Evolutionary conservation across 1,284 basidiomycete genomes (phyloP), one percentile per base, ranked within the genome.

Genomic region (Sanghuangporus baumii): DNA sequence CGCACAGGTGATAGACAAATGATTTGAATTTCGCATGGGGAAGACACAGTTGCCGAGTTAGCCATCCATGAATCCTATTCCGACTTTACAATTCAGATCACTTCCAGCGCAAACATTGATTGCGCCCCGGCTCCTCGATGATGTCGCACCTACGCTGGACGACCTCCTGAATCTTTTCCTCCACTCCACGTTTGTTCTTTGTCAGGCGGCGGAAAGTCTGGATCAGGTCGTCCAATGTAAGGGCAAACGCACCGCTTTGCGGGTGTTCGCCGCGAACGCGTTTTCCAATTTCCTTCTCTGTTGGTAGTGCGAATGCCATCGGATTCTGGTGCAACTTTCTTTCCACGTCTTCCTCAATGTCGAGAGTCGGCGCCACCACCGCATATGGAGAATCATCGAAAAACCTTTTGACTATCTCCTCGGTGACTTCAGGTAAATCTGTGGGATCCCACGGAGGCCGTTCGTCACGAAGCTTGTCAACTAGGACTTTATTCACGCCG

Each of bases 401-500:
- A 77, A 92, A 89, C 65, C 80, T 76, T 36, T 78, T 71, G 56
- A 85, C 71, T 51, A 92, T 75, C 14, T 81, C 78, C 41, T 72
- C 69, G 1, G 82, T 74, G 52, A 93, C 84, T 5, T 87, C 85
- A 11, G 77, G 71, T 41, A 92, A 67, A 2, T 76, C 80, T 20
- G 76, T 70, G 14, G 93, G 93, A 4, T 76, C 78, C 92, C 92
- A 95, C 8, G 74, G 68, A 2, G 91, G 86, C 47, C 82, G 77
- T 38, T 69, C 76, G 77, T 72, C 62, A 68, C 67, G 67, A 71
- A 75, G 74, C 73, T 89, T 93, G n/a, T 87, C 75, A 51, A 90
- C 74, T 37, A 98, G 75, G 34, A 93, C 83, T 52, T 88, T 82
- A 14, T 79, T 85, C 41, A 97, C 90, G 34, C 95, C 95, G 20